These are phyloP conservation scores for Panicum virgatum DNA, from an alignment of 202 grass and related monocot genomes.

Conservation along the genomic window DNA sequence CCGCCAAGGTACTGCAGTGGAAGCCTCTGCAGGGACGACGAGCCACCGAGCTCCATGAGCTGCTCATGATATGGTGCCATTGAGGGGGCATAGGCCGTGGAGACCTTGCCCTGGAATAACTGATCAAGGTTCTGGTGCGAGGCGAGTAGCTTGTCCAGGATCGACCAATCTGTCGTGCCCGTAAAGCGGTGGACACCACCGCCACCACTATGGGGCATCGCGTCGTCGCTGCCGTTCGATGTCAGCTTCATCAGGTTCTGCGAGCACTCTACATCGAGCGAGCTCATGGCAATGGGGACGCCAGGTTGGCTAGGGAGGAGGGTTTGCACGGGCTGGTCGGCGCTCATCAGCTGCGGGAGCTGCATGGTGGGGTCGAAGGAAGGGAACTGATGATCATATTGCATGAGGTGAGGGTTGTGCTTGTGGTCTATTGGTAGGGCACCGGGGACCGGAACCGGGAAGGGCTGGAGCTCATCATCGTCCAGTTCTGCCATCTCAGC, in stretches of 20 bases:
- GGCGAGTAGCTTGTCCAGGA: slow-evolving; percentile 92
- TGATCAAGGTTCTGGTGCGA: slow-evolving; percentile 93
- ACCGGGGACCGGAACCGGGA: slow-evolving; percentile 10
- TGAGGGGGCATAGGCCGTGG: background rate
- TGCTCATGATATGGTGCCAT: slow-evolving; percentile 40
- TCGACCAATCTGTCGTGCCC: slow-evolving; percentile 74
- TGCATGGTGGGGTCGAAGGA: slow-evolving; percentile 73
- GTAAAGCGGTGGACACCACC: slow-evolving; percentile 39
- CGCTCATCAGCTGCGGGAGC: slow-evolving; percentile 80
- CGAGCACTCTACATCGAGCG: slow-evolving; percentile 61
- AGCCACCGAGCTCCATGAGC: slow-evolving; percentile 49
- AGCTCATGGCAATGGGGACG: slow-evolving; percentile 41
- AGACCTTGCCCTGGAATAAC: slow-evolving; percentile 70
- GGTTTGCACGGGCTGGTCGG: slow-evolving; percentile 53
- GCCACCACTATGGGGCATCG: slow-evolving; percentile 33
- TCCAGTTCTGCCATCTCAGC: slow-evolving; percentile 51
- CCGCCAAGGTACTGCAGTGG: slow-evolving; percentile 76
- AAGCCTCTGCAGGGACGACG: slow-evolving; percentile 57
- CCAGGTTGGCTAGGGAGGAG: slow-evolving; percentile 34
- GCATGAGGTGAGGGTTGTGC: slow-evolving; percentile 51
- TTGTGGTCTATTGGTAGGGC: slow-evolving; percentile 45
- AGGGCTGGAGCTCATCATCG: slow-evolving; percentile 63
- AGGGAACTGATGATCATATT: slow-evolving; percentile 57
- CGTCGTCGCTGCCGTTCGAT: slow-evolving; percentile 15
- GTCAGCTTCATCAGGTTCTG: slow-evolving; percentile 94